Evolutionary conservation across 1,139 yeast species (phyloP).

Genomic region (Debaryomycetaceae sp.): DNA sequence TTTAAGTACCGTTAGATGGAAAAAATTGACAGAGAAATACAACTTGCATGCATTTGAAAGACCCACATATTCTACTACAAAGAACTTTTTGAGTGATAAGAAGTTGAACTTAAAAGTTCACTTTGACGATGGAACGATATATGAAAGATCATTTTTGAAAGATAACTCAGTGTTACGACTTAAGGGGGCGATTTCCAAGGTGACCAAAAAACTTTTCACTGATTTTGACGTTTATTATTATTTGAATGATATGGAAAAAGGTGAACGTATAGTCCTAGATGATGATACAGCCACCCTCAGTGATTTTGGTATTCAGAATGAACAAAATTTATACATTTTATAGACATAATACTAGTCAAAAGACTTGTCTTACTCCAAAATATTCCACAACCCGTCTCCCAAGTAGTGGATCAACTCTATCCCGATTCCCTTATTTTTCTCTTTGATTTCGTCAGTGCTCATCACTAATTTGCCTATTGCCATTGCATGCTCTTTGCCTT

Average conservation of each 20-base stretch:
- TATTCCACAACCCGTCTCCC: constrained; percentile 88
- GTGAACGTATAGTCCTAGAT: constrained; percentile 12
- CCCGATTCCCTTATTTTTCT: constrained; percentile 84
- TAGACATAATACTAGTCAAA: constrained; percentile 3
- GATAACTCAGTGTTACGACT: constrained; percentile 26
- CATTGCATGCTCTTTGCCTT: constrained; percentile 87
- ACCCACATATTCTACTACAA: not conserved
- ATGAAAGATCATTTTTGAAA: constrained; percentile 18
- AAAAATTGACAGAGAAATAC: constrained; percentile 22
- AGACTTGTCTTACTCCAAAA: constrained; percentile 35
- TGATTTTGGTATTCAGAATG: constrained; percentile 26
- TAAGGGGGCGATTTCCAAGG: constrained; percentile 22
- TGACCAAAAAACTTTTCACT: constrained; percentile 12
- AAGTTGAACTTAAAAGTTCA: constrained; percentile 13
- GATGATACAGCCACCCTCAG: constrained; percentile 38
- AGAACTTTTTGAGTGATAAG: constrained; percentile 7
- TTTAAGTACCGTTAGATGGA: constrained; percentile 22
- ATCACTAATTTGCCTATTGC: constrained; percentile 84
- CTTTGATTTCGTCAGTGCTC: constrained; percentile 88
- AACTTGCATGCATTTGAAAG: constrained; percentile 9
- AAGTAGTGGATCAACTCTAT: constrained; percentile 79
- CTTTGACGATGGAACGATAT: constrained; percentile 4
- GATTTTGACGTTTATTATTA: constrained; percentile 17
- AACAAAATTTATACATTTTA: constrained; percentile 21
- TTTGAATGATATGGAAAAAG: constrained; percentile 13